Percentiles rank a stretch among this genome's conserved stretches.
These are phyloP conservation scores for Phytophthora pistaciae DNA, from an alignment of 352 stramenopile species.

Conservation along the genomic window DNA sequence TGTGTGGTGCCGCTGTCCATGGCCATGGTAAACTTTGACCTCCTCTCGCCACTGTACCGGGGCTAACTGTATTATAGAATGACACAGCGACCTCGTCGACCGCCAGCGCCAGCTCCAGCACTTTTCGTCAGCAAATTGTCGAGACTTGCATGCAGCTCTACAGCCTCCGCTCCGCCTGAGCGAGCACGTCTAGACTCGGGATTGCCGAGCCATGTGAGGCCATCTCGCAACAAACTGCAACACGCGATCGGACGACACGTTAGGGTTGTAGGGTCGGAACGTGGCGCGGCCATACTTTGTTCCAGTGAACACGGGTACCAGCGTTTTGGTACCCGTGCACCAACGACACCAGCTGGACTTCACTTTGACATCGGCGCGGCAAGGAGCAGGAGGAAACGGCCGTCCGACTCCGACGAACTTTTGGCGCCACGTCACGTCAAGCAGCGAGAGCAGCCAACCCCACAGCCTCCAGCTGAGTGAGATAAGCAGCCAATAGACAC, in stretches of 20 bases:
- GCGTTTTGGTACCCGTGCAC: slow-evolving; percentile 1
- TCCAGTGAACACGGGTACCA: slow-evolving; percentile 14
- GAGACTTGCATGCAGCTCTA: too few relatives aligned
- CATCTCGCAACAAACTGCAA: slow-evolving; percentile 20
- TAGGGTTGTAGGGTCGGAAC: slow-evolving; percentile 33
- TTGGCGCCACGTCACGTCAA: not conserved
- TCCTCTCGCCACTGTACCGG: not conserved
- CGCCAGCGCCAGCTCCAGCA: not conserved
- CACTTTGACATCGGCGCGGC: not conserved
- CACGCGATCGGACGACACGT: slow-evolving; percentile 33
- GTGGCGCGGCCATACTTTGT: slow-evolving; percentile 29
- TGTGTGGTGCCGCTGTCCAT: not conserved
- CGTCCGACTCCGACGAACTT: not conserved
- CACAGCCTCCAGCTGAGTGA: slow-evolving; percentile 2
- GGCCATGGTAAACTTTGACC: not conserved
- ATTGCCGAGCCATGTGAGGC: slow-evolving; percentile 4
- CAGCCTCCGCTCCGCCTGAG: not conserved
- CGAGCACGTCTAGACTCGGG: not conserved
- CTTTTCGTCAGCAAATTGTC: not conserved
- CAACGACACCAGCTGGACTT: slow-evolving; percentile 29
- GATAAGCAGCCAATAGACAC: not conserved
- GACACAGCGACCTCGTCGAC: not conserved
- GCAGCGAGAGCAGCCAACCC: not conserved
- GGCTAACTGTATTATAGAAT: not conserved
- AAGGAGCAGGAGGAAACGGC: slow-evolving; percentile 22